Conservation (phyloP, 352 stramenopile species). For the Globisporangium barbulae region DNA sequence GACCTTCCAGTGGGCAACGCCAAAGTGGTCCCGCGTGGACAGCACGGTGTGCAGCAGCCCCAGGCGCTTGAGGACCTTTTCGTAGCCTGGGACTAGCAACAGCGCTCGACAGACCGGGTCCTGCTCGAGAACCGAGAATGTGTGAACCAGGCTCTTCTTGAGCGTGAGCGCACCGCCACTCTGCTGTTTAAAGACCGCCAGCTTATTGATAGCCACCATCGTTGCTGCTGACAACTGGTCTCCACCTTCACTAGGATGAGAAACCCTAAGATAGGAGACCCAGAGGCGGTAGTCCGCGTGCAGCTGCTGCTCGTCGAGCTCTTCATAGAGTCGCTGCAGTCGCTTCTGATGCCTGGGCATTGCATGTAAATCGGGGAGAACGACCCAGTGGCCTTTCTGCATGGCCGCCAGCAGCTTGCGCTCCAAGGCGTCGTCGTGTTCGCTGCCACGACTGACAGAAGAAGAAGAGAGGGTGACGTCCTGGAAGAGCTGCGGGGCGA, state of each 20-base stretch:
- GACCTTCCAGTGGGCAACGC: constrained; percentile 14
- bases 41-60: constrained; percentile 23
- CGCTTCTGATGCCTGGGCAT: constrained; percentile 17
- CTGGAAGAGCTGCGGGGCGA: constrained; percentile 22
- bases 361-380: constrained; percentile 38
- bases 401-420: constrained; percentile 31
- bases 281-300: constrained; percentile 70
- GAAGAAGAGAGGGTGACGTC: neutral
- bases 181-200: constrained; percentile 15
- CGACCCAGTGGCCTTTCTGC: constrained; percentile 52
- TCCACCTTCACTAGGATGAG: neutral
- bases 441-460: neutral
- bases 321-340: constrained; percentile 31
- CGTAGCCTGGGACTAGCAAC: neutral
- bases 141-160: constrained; percentile 23
- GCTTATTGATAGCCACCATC: neutral
- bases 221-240: neutral
- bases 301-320: constrained; percentile 21
- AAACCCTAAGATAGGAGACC: constrained; percentile 24
- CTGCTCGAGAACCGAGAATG: constrained; percentile 23
- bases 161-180: constrained; percentile 18
- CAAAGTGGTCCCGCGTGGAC: constrained; percentile 15
- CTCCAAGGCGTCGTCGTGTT: constrained; percentile 28
- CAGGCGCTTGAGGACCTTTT: constrained; percentile 23
- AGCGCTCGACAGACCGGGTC: constrained; percentile 15